These are phyloP conservation scores for Trichoderma endophyticum DNA, from an alignment of 2,329 filamentous ascomycete genomes.

Conservation along the genomic window DNA sequence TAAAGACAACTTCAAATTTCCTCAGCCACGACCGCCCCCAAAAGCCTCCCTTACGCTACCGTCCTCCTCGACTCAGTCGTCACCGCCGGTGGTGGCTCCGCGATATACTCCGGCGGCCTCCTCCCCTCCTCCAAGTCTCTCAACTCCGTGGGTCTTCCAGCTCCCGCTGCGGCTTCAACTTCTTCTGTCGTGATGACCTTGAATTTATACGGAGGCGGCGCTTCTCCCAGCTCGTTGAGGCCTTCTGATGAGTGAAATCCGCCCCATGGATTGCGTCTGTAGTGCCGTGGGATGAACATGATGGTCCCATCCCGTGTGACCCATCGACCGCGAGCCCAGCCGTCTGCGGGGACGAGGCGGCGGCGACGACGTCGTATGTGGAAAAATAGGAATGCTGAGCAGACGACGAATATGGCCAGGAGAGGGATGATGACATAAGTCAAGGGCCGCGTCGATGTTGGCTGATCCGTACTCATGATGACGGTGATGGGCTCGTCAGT, in stretches of 20 bases:
- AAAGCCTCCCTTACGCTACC: neutral
- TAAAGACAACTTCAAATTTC: neutral
- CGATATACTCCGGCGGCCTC: conserved; percentile 30
- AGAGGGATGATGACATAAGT: conserved; percentile 54
- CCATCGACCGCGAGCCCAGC: conserved; percentile 19
- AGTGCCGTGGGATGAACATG: conserved; percentile 6
- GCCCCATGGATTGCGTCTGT: conserved; percentile 24
- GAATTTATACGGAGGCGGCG: conserved; percentile 59
- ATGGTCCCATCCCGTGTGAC: conserved; percentile 28
- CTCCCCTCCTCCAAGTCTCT: conserved; percentile 28
- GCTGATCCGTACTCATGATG: conserved; percentile 18
- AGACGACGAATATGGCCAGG: conserved; percentile 42
- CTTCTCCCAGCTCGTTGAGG: conserved; percentile 61
- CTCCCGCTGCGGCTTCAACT: neutral
- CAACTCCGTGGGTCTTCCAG: conserved; percentile 20
- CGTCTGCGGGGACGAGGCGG: conserved; percentile 19
- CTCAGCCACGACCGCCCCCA: neutral
- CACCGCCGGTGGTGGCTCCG: conserved; percentile 26
- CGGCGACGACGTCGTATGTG: conserved; percentile 39
- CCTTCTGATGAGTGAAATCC: conserved; percentile 46
- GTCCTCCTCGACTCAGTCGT: conserved; percentile 21
- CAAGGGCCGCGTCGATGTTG: conserved; percentile 49
- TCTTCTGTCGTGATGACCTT: conserved; percentile 29
- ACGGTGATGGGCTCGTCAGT: neutral
- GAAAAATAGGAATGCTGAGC: conserved; percentile 39